Percentiles rank a stretch among this genome's conserved stretches.
phyloP scores from a whole-genome alignment of 2,329 filamentous ascomycete species.

The Ceratocystis ficicola region DNA sequence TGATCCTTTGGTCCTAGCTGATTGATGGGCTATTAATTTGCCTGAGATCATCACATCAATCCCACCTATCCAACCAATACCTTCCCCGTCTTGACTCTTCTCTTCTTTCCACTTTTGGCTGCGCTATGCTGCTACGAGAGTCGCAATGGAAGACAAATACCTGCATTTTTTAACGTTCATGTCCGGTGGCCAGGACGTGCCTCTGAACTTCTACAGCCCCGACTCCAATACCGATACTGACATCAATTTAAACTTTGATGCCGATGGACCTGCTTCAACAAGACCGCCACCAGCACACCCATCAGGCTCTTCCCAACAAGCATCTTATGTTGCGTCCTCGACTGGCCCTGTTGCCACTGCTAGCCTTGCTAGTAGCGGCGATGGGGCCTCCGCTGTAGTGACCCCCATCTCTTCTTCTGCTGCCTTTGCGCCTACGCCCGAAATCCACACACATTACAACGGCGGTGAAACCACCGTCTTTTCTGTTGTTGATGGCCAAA shows the following conservation, averaged over 20 bases:
- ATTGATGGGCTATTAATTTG: neutral
- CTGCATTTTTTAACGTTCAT: conserved; percentile 44
- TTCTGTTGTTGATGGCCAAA: conserved; percentile 31
- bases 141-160: conserved; percentile 44
- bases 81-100: neutral
- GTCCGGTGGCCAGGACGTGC: conserved; percentile 31
- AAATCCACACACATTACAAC: conserved; percentile 10
- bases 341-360: conserved; percentile 15
- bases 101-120: neutral
- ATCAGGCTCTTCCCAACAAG: neutral
- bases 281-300: neutral
- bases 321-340: neutral
- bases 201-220: neutral
- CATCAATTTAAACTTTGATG: neutral
- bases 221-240: neutral
- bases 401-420: conserved; percentile 32
- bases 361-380: conserved; percentile 26
- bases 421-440: conserved; percentile 38
- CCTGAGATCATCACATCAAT: neutral
- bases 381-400: conserved; percentile 22
- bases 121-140: conserved; percentile 5
- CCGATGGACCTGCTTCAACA: neutral
- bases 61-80: neutral
- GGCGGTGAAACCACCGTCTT: neutral
- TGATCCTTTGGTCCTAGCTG: neutral